Conservation (phyloP, 257 asterid species). For the Solanum medicagineum region DNA sequence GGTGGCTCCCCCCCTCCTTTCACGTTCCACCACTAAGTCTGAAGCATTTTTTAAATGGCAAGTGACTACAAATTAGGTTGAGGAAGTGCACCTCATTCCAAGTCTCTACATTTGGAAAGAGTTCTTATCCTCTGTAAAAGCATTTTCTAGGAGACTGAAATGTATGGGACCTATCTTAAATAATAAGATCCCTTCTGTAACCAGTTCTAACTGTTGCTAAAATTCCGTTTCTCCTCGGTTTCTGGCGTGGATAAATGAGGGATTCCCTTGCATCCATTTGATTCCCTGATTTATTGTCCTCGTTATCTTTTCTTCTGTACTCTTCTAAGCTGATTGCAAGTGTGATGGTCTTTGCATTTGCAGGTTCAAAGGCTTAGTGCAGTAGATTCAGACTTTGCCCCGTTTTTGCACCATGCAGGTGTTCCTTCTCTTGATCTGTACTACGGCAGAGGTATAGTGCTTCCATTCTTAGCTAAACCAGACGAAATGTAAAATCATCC, state of each 20-base stretch:
- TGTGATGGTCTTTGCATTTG: background rate
- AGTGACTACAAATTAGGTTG: background rate
- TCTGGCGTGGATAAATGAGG: background rate
- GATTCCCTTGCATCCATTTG: background rate
- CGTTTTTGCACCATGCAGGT: conserved; percentile 87
- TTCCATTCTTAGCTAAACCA: background rate
- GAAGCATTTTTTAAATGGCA: background rate
- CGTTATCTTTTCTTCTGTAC: background rate
- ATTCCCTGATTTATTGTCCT: background rate
- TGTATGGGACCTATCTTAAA: background rate
- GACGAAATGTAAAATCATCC: background rate
- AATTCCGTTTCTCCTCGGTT: background rate
- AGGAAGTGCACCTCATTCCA: background rate
- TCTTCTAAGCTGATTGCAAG: background rate
- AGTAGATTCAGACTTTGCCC: conserved; percentile 90
- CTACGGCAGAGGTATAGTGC: conserved; percentile 56
- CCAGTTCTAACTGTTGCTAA: background rate
- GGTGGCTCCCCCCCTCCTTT: background rate
- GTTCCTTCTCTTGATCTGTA: conserved; percentile 77
- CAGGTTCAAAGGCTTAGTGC: conserved; percentile 71
- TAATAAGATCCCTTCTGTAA: background rate
- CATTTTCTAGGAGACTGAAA: background rate
- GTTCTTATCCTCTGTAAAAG: background rate
- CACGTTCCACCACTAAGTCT: background rate
- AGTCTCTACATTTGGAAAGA: background rate